Percentiles rank a stretch among this genome's conserved stretches.
phyloP scores from a whole-genome alignment of 2,329 filamentous ascomycete genomes.

The Emmonsia crescens region DNA sequence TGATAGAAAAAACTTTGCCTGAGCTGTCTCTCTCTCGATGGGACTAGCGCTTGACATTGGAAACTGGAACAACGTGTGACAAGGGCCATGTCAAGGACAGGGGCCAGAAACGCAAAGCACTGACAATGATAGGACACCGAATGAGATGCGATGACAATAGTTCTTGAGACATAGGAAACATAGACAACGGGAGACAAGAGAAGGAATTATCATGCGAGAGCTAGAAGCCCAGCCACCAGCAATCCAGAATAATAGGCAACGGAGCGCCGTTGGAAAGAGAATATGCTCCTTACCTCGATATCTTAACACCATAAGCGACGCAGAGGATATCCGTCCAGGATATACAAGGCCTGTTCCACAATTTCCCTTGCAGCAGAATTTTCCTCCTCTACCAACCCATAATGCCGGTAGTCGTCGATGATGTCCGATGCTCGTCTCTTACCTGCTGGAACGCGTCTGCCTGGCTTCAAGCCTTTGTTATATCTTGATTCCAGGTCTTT shows the following conservation, averaged over 20 bases:
- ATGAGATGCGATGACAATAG: not conserved
- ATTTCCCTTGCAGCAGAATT: not conserved
- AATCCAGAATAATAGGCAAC: not conserved
- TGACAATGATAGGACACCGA: not conserved
- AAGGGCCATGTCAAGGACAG: not conserved
- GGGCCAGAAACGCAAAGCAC: not conserved
- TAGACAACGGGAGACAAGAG: not conserved
- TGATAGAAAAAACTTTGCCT: constrained; percentile 1
- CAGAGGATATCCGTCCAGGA: not conserved
- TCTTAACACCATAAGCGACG: constrained; percentile 1
- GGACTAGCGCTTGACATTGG: not conserved
- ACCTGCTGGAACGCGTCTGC: not conserved
- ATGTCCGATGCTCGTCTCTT: constrained; percentile 6
- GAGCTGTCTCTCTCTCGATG: not conserved
- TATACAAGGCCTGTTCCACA: not conserved
- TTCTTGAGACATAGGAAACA: not conserved
- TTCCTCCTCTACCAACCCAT: not conserved
- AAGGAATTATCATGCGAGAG: not conserved
- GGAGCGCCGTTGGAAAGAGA: not conserved
- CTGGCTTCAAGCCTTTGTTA: constrained; percentile 12
- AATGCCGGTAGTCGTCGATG: constrained; percentile 12
- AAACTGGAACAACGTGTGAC: not conserved
- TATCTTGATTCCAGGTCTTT: constrained; percentile 15
- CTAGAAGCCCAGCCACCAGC: not conserved
- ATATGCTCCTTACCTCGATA: not conserved